Evolutionary conservation across 2,329 filamentous ascomycete species (phyloP).

Genomic region (Ophiostoma himal-ulmi): DNA sequence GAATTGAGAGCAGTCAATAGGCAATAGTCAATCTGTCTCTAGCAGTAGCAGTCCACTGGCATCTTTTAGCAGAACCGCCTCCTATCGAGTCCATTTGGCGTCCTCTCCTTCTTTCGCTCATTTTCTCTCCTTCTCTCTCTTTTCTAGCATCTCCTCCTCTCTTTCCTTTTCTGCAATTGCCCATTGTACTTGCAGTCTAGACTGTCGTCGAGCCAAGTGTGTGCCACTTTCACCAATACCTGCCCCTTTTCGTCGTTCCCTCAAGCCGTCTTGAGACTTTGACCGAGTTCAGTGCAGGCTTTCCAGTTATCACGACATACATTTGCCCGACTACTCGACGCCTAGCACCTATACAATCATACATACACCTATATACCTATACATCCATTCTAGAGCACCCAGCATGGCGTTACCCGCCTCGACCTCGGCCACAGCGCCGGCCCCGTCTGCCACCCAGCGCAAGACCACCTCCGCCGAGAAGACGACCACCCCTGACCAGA

Average conservation of each 20-base stretch:
- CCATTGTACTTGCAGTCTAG: background rate
- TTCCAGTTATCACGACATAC: background rate
- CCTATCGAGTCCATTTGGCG: background rate
- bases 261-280: background rate
- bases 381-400: background rate
- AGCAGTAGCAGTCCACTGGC: background rate
- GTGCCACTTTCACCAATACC: constrained; percentile 1
- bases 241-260: constrained; percentile 1
- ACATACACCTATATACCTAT: too few relatives aligned
- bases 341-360: background rate
- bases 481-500: background rate
- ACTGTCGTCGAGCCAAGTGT: background rate
- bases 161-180: background rate
- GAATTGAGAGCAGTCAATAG: background rate
- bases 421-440: constrained; percentile 15
- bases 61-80: background rate
- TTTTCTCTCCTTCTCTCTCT: background rate
- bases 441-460: constrained; percentile 6
- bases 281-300: too few relatives aligned
- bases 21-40: background rate
- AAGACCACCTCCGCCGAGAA: background rate
- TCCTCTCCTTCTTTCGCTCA: background rate
- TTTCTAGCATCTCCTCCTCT: background rate
- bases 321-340: background rate
- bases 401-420: constrained; percentile 19